These are phyloP conservation scores for Fusarium sp. DNA, from an alignment of 2,329 filamentous ascomycete genomes.

Conservation along the genomic window DNA sequence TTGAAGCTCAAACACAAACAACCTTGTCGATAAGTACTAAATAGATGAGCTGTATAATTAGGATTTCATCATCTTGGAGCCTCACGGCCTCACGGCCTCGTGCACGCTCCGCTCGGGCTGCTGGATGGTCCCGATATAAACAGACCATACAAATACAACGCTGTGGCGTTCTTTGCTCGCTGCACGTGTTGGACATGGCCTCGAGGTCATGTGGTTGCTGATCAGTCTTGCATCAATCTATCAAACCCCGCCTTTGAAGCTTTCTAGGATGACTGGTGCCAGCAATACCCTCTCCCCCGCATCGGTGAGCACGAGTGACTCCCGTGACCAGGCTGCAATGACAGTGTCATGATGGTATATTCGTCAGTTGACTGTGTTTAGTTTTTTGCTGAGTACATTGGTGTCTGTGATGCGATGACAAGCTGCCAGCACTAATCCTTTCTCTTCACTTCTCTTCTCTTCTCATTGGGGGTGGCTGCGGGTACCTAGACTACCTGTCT, in stretches of 20 bases:
- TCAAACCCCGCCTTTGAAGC: slow-evolving; percentile 22
- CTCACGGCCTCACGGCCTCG: slow-evolving; percentile 3
- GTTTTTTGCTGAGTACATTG: slow-evolving; percentile 4
- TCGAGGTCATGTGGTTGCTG: slow-evolving; percentile 39
- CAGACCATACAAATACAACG: slow-evolving; percentile 9
- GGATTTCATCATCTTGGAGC: neutral
- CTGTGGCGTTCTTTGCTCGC: slow-evolving; percentile 16
- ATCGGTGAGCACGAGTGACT: slow-evolving; percentile 21
- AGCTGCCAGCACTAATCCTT: neutral
- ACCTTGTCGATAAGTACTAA: neutral
- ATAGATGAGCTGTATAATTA: neutral
- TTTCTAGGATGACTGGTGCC: slow-evolving; percentile 25
- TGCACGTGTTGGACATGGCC: slow-evolving; percentile 33
- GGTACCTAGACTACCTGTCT: slow-evolving; percentile 34
- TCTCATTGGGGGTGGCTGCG: slow-evolving; percentile 16
- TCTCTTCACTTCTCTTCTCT: too few species aligned
- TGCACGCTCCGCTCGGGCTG: slow-evolving; percentile 21
- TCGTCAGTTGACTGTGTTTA: slow-evolving; percentile 1
- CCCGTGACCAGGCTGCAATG: slow-evolving; percentile 28
- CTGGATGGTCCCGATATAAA: slow-evolving; percentile 14
- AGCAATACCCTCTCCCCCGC: slow-evolving; percentile 25
- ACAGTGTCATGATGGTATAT: slow-evolving; percentile 20
- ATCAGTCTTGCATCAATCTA: slow-evolving; percentile 28
- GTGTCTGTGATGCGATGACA: slow-evolving; percentile 11
- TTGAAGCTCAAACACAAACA: neutral